Percentiles rank a stretch among this genome's conserved stretches.
Evolutionary conservation across 768 basidiomycete species (phyloP).

Genomic region (Hortiboletus campestris): DNA sequence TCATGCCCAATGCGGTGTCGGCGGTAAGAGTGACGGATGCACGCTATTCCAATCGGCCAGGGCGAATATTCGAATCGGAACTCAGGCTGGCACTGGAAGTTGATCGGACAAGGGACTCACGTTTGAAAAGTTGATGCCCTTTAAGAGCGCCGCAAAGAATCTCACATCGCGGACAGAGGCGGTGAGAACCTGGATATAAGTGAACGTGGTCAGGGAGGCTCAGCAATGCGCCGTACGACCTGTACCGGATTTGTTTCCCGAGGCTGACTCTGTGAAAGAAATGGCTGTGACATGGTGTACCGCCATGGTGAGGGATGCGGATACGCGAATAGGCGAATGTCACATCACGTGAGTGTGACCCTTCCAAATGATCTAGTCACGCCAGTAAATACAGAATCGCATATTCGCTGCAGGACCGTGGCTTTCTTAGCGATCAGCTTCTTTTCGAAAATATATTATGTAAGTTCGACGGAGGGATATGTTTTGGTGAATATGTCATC

Average conservation of each 20-base stretch:
- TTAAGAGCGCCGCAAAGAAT: slow-evolving; percentile 72
- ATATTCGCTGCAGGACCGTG: too few species aligned
- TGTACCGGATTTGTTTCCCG: slow-evolving; percentile 26
- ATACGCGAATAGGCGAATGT: neutral
- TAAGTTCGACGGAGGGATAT: neutral
- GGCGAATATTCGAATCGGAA: slow-evolving; percentile 9
- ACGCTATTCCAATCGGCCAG: slow-evolving; percentile 42
- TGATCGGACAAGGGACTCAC: slow-evolving; percentile 43
- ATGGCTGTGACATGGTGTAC: slow-evolving; percentile 19
- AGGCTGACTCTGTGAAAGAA: slow-evolving; percentile 18
- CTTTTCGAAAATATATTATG: too few species aligned
- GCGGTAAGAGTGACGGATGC: slow-evolving; percentile 72
- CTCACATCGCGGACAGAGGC: slow-evolving; percentile 81
- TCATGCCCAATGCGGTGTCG: slow-evolving; percentile 67
- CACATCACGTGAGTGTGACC: slow-evolving; percentile 14
- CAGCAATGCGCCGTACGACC: neutral
- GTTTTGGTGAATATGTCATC: neutral
- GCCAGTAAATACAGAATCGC: too few species aligned
- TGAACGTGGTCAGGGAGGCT: slow-evolving; percentile 2
- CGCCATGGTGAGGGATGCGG: neutral
- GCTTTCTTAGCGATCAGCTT: too few species aligned
- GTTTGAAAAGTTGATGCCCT: slow-evolving; percentile 78
- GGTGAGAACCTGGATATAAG: slow-evolving; percentile 48
- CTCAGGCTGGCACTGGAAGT: neutral
- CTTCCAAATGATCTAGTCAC: neutral